Conservation (phyloP, 345 rosid species). For the Salix dunnii region DNA sequence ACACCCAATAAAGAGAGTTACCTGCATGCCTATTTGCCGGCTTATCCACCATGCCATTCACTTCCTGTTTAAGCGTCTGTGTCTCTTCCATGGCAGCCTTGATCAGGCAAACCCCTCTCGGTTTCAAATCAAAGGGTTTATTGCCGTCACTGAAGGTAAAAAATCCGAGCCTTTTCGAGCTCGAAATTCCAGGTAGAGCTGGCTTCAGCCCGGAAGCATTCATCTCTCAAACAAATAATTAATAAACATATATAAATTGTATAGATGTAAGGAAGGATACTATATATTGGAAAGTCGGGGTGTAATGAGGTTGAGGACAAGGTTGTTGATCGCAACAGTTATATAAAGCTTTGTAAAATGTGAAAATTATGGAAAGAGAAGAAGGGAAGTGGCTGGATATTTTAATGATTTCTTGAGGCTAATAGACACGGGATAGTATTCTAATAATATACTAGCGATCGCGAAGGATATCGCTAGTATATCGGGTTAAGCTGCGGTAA, state of each 20-base stretch:
- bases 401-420: neutral
- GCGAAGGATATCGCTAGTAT: too few species aligned
- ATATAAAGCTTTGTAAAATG: neutral
- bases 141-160: neutral
- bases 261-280: neutral
- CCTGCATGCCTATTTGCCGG: conserved; percentile 21
- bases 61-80: neutral
- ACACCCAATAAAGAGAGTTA: neutral
- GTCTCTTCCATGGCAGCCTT: conserved; percentile 1
- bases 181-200: conserved; percentile 8
- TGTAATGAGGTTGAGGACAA: neutral
- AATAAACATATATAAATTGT: neutral
- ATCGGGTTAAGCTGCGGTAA: too few species aligned
- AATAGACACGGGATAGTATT: neutral
- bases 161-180: neutral
- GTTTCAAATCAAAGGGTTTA: neutral
- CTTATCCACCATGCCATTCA: neutral
- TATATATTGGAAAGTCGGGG: neutral
- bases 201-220: conserved; percentile 5
- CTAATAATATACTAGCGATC: too few species aligned
- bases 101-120: neutral
- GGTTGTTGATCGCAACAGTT: neutral
- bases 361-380: neutral
- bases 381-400: neutral
- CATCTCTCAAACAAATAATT: neutral